Evolutionary conservation across 305 asterid genomes (phyloP).

Genomic region (Fraxinus floribunda): DNA sequence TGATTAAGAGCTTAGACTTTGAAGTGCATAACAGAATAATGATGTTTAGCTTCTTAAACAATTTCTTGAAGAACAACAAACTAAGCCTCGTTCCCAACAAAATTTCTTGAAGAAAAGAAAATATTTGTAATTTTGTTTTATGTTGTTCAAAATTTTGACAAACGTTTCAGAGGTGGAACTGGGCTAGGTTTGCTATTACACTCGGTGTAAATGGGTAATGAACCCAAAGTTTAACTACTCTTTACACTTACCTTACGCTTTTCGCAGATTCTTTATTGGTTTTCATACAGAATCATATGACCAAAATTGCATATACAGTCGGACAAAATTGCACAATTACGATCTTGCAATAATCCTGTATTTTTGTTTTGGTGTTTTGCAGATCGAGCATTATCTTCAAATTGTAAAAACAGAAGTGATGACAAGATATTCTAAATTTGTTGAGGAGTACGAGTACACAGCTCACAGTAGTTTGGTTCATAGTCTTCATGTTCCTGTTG

Average conservation of each 20-base stretch:
- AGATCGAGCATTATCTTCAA: constrained; percentile 97
- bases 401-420: constrained; percentile 92
- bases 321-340: not conserved
- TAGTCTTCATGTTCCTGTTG: constrained; percentile 70
- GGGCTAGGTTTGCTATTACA: not conserved
- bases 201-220: not conserved
- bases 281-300: constrained; percentile 14
- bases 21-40: not conserved
- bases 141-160: not conserved
- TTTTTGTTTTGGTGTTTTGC: constrained; percentile 28
- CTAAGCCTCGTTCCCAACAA: not conserved
- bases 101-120: not conserved
- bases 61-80: not conserved
- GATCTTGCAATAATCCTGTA: constrained; percentile 11
- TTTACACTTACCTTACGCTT: not conserved
- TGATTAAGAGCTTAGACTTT: not conserved
- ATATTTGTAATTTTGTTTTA: not conserved
- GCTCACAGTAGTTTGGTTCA: constrained; percentile 92
- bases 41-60: not conserved
- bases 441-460: constrained; percentile 89
- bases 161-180: not conserved
- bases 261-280: not conserved
- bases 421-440: constrained; percentile 72
- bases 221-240: not conserved
- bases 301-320: not conserved